Base-by-base conservation (phyloP, 352 stramenopile species). In the Phytophthora foliorum region DNA sequence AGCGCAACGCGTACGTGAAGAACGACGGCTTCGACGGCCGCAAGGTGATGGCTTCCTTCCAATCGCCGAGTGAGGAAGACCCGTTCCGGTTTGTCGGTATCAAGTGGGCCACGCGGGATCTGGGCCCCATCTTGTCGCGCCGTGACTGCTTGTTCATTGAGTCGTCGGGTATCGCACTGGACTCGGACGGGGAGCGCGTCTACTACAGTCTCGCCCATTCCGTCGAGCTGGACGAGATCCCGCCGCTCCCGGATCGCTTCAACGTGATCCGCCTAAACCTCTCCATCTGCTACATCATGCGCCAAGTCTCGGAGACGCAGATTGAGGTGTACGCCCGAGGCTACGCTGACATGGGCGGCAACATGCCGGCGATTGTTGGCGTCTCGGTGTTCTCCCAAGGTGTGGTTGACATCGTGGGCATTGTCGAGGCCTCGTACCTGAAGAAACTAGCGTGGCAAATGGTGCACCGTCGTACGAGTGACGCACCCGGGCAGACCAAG, bases 191-290 rank as follows among this genome's bases (percentile, higher is more conserved):
- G 13, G 69, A 81, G 24, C 74, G 63, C 13, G 69, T 84, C 2
- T 82, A 82, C 56, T 86, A 89, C 70, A 72, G 27, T n/a, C 63
- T 86, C 21, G 69, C 75, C 17, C 79, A 87, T 36, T 86, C 78
- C 21, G 57, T 84, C 5, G 75, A 80, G 25, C 44, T 86, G 27
- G 59, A 72, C 27, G 71, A 80, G 17, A 70, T 62, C 21, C 75
- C 75, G 0, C 17, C 54, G 14, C 57, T 73, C 3, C 53, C 69
- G 0, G 67, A 72, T 24, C 71, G 51, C 34, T 61, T 69, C 41
- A 72, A 86, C 51, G 67, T 86, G 21, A 72, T 84, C 8, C 81
- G 81, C 17, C 49, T 74, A 4, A 84, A 76, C 21, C 62, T 86
- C 38, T 87, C 78, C 2, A 80, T 81, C 44, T 89, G 81, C 69